Evolutionary conservation across 192 early-diverging fungal genomes (phyloP).

Genomic region (Umbelopsis isabellina): DNA sequence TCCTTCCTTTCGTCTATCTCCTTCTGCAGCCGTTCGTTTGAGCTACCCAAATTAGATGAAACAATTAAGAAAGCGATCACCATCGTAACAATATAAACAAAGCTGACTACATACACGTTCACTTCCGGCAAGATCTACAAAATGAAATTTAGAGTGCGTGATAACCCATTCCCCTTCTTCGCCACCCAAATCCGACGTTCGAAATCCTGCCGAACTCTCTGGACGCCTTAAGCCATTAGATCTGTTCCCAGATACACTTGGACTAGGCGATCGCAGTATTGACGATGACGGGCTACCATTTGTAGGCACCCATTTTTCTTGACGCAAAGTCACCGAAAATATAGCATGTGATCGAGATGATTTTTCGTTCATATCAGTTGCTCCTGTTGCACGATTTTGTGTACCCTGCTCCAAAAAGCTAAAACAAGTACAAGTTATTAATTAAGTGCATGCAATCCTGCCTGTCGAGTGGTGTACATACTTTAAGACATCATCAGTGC

Average conservation of each 20-base stretch:
- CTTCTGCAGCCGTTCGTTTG: conserved; percentile 91
- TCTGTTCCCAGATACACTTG: conserved; percentile 2
- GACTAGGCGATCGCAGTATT: conserved; percentile 21
- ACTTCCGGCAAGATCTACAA: conserved; percentile 98
- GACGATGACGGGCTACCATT: conserved; percentile 29
- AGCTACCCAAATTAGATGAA: conserved; percentile 45
- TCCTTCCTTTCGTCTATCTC: conserved; percentile 93
- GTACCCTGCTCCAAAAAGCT: conserved; percentile 71
- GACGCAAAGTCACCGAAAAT: conserved; percentile 87
- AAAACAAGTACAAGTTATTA: not conserved
- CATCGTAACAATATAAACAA: conserved; percentile 12
- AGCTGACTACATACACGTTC: conserved; percentile 62
- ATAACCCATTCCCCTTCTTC: conserved; percentile 61
- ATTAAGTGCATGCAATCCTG: conserved; percentile 11
- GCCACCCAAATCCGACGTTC: conserved; percentile 17
- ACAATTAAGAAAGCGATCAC: conserved; percentile 8
- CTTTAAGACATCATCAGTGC: conserved; percentile 75
- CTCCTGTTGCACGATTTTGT: conserved; percentile 80
- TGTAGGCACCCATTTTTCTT: conserved; percentile 62
- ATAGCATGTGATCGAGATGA: conserved; percentile 97
- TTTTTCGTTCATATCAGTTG: conserved; percentile 98
- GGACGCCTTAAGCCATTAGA: conserved; percentile 10
- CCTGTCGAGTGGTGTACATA: conserved; percentile 30
- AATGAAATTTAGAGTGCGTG: conserved; percentile 91
- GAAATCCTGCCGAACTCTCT: conserved; percentile 8